These are phyloP conservation scores for Platismatia glauca DNA, from an alignment of 495 filamentous ascomycete genomes.

Conservation along the genomic window DNA sequence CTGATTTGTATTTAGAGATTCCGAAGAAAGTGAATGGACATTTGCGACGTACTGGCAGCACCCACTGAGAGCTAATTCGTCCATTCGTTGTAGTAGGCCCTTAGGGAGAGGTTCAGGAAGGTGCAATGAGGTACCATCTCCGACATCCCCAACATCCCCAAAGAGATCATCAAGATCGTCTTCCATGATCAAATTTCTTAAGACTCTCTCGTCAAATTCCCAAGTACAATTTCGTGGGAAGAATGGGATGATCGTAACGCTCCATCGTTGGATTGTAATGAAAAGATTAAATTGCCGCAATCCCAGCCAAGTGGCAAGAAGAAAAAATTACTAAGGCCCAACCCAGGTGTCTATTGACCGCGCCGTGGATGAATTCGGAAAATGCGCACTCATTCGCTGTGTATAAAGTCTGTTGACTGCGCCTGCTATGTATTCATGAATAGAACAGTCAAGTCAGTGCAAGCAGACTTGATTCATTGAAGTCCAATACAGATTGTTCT, in stretches of 20 bases:
- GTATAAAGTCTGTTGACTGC: not conserved
- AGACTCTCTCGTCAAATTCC: not conserved
- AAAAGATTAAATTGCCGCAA: not conserved
- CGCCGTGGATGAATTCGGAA: not conserved
- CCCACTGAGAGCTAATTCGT: slow-evolving; percentile 68
- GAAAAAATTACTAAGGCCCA: not conserved
- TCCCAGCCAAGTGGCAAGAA: not conserved
- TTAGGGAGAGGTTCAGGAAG: slow-evolving; percentile 48
- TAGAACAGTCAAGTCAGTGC: not conserved
- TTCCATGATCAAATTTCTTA: slow-evolving; percentile 44
- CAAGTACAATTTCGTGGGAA: not conserved
- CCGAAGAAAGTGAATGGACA: not conserved
- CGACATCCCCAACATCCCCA: slow-evolving; percentile 29
- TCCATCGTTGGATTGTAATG: not conserved
- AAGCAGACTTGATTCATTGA: not conserved
- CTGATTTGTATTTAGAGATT: slow-evolving; percentile 37
- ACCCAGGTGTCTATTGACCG: not conserved
- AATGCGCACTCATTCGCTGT: not conserved
- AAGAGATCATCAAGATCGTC: slow-evolving; percentile 70
- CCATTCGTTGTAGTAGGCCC: slow-evolving; percentile 61
- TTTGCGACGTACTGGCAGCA: slow-evolving; percentile 66
- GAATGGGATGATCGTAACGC: not conserved
- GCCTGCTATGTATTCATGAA: not conserved
- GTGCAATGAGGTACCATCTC: slow-evolving; percentile 49
- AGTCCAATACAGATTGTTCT: not conserved